phyloP scores from a whole-genome alignment of 1,139 yeast species.

The Pichia sp. region DNA sequence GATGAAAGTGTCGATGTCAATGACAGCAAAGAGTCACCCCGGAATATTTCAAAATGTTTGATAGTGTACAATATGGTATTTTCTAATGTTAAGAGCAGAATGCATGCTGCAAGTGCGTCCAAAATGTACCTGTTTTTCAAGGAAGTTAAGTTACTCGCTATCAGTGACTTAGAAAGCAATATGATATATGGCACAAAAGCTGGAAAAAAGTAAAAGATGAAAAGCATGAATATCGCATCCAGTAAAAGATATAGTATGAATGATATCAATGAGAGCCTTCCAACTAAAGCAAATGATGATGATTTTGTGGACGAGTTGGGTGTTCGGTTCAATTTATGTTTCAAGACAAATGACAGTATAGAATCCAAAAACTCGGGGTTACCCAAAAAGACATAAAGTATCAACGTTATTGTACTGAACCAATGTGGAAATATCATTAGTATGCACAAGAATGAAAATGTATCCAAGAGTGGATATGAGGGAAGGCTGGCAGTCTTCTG shows the following conservation, averaged over 20 bases:
- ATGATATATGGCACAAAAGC: slow-evolving; percentile 39
- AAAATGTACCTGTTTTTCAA: slow-evolving; percentile 27
- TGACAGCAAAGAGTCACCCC: slow-evolving; percentile 13
- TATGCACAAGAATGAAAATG: slow-evolving; percentile 29
- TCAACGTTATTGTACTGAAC: slow-evolving; percentile 37
- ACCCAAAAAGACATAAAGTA: slow-evolving; percentile 41
- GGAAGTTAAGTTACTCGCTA: slow-evolving; percentile 50
- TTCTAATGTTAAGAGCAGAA: slow-evolving; percentile 21
- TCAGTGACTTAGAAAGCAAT: slow-evolving; percentile 45
- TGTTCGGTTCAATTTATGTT: slow-evolving; percentile 23
- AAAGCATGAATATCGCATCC: slow-evolving; percentile 15
- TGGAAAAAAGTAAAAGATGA: slow-evolving; percentile 35
- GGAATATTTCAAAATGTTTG: slow-evolving; percentile 14
- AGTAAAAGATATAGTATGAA: slow-evolving; percentile 33
- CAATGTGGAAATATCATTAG: slow-evolving; percentile 31
- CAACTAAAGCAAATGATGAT: not conserved
- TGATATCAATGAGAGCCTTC: slow-evolving; percentile 26
- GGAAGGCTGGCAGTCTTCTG: slow-evolving; percentile 17
- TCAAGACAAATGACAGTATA: slow-evolving; percentile 35
- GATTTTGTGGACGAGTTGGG: not conserved
- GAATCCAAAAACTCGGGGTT: slow-evolving; percentile 42
- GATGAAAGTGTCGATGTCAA: slow-evolving; percentile 11
- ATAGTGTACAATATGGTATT: slow-evolving; percentile 13
- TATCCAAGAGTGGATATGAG: slow-evolving; percentile 29
- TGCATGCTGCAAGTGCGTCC: slow-evolving; percentile 25